Base-by-base conservation (phyloP, 2,329 filamentous ascomycete genomes). In the Beauveria rudraprayagi region DNA sequence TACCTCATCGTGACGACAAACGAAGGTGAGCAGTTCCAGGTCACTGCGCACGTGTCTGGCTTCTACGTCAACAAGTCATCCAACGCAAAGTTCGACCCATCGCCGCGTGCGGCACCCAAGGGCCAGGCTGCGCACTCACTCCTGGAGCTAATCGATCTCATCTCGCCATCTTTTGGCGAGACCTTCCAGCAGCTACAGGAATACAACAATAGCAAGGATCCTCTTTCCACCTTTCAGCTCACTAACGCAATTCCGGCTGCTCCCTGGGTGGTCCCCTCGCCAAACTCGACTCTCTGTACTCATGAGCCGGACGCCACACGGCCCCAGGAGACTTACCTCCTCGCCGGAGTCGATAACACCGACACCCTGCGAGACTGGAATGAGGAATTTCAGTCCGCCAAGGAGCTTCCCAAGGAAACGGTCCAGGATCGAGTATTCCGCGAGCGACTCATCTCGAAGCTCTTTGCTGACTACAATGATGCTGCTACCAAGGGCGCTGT, bases 321-420 rank as follows among this genome's bases (percentile, higher is more conserved):
- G 60, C 90, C 92, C 24, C 94, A 99, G 76, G 94, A 99, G 78
- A 90, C 89, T 54, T 97, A 91, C 71, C 79, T 99, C 63, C 86
- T 97, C 63, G 85, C 90, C 22, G 95, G 95, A 34, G 87, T 92
- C 28, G 94, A 99, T 70, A 96, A 93, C 72, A 91, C 91, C 0
- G 94, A 99, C 71, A 96, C 92, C 5, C 80, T 99, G 65, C 86
- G 94, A 62, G 94, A 99, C 74, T 99, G 95, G 93, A 99, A 99
- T 69, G 94, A 99, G 74, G 94, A 99, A 72, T 96, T 99, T 71
- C 94, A 99, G 75, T 96, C 93, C 2, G 96, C 94, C 11, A 88
- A 91, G 69, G 94, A 99, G 74, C 83, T 99, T 65, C 92, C 93
- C 40, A 93, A 92, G 71, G 93, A 97, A 65, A 91, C 87, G 8